phyloP scores from a whole-genome alignment of 495 filamentous ascomycete species.

The Penicilliopsis zonata region DNA sequence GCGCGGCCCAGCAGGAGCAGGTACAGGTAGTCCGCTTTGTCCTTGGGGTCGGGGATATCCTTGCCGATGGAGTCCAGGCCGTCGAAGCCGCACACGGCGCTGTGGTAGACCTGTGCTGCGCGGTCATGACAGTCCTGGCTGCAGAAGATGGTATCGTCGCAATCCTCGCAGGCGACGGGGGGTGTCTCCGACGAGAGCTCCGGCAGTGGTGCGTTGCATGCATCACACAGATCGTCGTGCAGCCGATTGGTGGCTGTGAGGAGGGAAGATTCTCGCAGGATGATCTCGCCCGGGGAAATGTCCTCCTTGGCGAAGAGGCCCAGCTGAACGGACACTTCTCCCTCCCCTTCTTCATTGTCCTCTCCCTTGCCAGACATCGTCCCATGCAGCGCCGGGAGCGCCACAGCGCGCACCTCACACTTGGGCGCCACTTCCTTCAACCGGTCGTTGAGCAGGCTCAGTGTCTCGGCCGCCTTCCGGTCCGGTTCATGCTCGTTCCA shows the following conservation, averaged over 20 bases:
- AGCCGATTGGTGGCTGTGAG: slow-evolving; percentile 73
- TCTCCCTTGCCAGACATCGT: slow-evolving; percentile 13
- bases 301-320: slow-evolving; percentile 81
- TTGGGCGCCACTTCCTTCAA: slow-evolving; percentile 54
- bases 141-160: slow-evolving; percentile 82
- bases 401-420: slow-evolving; percentile 56
- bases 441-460: slow-evolving; percentile 54
- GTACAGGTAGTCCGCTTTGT: slow-evolving; percentile 68
- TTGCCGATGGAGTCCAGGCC: slow-evolving; percentile 68
- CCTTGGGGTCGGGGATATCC: slow-evolving; percentile 53
- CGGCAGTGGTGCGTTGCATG: slow-evolving; percentile 66
- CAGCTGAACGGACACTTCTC: slow-evolving; percentile 50
- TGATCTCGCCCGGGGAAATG: slow-evolving; percentile 61
- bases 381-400: slow-evolving; percentile 55
- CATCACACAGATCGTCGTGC: slow-evolving; percentile 73
- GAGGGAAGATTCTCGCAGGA: slow-evolving; percentile 67
- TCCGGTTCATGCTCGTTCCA: slow-evolving; percentile 90
- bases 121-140: slow-evolving; percentile 54
- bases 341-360: slow-evolving; percentile 1
- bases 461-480: slow-evolving; percentile 55
- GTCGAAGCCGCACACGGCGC: slow-evolving; percentile 71
- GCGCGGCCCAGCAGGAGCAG: slow-evolving; percentile 66
- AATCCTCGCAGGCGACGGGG: slow-evolving; percentile 55
- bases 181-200: slow-evolving; percentile 32
- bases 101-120: slow-evolving; percentile 72